Base-by-base conservation (phyloP, 2,329 filamentous ascomycete species). In the Scedosporium dehoogii region DNA sequence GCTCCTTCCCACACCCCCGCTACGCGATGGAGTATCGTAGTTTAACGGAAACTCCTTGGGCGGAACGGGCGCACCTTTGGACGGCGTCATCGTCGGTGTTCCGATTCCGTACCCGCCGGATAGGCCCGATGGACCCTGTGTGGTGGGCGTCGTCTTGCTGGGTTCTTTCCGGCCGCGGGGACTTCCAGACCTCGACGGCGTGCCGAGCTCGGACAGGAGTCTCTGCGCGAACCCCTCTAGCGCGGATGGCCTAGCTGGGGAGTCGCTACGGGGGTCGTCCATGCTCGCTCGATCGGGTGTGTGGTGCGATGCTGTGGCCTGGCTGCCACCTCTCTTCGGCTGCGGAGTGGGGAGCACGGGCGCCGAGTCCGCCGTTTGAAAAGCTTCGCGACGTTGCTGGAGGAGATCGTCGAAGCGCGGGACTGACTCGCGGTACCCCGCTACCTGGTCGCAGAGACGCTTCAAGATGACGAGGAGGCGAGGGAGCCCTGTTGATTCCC, bases 381-480 rank as follows among this genome's bases (percentile, higher is more conserved):
- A 89, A 0, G 83, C 85, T 65, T 86, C 82, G 4, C 85, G 83
- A 12, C 80, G 85, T 72, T 81, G 85, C 73, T 81, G 86, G 3
- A 92, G 76, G 2, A 92, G 78, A 44, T 89, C 85, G 60, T 91
- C 86, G 69, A 92, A 92, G 44, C 89, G 84, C 0, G 88, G 84
- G 6, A 92, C 81, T 5, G 83, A 81, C 57, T 78, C 76, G 61
- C 85, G 83, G 76, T 88, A 91, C 1, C 76, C 75, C 14, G 78
- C 73, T 12, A 90, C 81, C 69, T 91, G 85, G 25, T 84, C 79
- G 10, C 84, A 80, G 1, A 92, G 78, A 6, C 73, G 74, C 65
- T 85, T 81, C 0, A 92, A 72, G 23, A 86, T 76, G 1, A 73
- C 72, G 14, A 89, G 77, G 3, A 90, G 76, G 33, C 78, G 78